phyloP scores from a whole-genome alignment of 768 basidiomycete species.

The Coprinopsis strossmayeri region DNA sequence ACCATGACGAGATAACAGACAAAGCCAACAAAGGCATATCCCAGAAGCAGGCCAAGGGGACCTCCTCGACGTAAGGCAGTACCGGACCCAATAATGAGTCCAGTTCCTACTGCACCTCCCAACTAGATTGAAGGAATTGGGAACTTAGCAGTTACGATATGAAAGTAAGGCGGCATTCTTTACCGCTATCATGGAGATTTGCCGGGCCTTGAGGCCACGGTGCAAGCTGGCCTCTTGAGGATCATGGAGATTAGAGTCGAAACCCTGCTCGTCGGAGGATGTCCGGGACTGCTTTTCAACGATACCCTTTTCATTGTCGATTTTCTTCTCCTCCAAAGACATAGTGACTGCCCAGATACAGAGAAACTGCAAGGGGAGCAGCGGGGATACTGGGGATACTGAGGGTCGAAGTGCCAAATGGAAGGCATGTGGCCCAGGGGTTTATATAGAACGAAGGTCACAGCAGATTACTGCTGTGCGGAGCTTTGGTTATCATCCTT shows the following conservation, averaged over 20 bases:
- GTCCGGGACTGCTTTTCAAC: conserved; percentile 10
- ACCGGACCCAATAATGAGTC: conserved; percentile 52
- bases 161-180: conserved; percentile 5
- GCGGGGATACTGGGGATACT: not conserved
- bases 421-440: too few species aligned
- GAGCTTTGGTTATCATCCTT: not conserved
- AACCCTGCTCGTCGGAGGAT: conserved; percentile 14
- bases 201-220: conserved; percentile 43
- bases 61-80: conserved; percentile 52
- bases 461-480: too few species aligned
- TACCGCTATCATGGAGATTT: conserved; percentile 53
- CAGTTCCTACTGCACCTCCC: conserved; percentile 47
- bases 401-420: too few species aligned
- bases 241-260: conserved; percentile 20
- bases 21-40: conserved; percentile 45
- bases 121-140: not conserved
- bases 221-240: conserved; percentile 34
- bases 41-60: conserved; percentile 36
- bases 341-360: conserved; percentile 8
- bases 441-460: too few species aligned
- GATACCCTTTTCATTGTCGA: conserved; percentile 14
- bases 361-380: not conserved
- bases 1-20: conserved; percentile 58
- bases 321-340: conserved; percentile 23
- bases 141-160: not conserved